Evolutionary conservation across 805 yeast genomes (phyloP).

Genomic region (Candida ortonii): DNA sequence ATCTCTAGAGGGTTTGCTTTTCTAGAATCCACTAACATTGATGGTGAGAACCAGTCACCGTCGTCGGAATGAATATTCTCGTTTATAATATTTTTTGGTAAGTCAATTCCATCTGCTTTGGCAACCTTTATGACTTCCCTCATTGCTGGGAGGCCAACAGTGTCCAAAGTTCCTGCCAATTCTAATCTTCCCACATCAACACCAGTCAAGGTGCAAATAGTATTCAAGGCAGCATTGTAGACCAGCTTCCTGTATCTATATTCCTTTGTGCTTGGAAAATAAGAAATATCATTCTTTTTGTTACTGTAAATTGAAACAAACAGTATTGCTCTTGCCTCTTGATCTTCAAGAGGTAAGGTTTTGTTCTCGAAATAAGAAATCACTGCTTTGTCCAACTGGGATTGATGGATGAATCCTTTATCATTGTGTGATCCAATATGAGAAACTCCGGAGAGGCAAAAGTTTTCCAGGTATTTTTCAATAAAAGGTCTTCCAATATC

Average conservation of each 20-base stretch:
- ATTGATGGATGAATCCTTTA: conserved; percentile 48
- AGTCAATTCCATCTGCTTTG: conserved; percentile 58
- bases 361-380: conserved; percentile 52
- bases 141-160: conserved; percentile 59
- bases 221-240: conserved; percentile 66
- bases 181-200: conserved; percentile 56
- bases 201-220: conserved; percentile 57
- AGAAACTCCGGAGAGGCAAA: conserved; percentile 56
- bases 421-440: conserved; percentile 54
- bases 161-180: conserved; percentile 41
- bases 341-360: conserved; percentile 30
- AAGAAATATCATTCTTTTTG: conserved; percentile 39
- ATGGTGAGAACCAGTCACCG: conserved; percentile 60
- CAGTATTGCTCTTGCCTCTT: conserved; percentile 37
- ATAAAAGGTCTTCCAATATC: conserved; percentile 54
- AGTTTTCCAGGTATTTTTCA: conserved; percentile 43
- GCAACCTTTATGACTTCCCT: conserved; percentile 64
- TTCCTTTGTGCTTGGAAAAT: conserved; percentile 44
- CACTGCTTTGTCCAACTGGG: conserved; percentile 43
- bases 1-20: conserved; percentile 64
- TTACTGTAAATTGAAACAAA: conserved; percentile 47
- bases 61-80: conserved; percentile 56
- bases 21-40: conserved; percentile 67
- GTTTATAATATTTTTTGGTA: conserved; percentile 49
- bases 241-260: conserved; percentile 66